Evolutionary conservation across 768 basidiomycete species (phyloP).

Genomic region (Thelephora ganbajun): DNA sequence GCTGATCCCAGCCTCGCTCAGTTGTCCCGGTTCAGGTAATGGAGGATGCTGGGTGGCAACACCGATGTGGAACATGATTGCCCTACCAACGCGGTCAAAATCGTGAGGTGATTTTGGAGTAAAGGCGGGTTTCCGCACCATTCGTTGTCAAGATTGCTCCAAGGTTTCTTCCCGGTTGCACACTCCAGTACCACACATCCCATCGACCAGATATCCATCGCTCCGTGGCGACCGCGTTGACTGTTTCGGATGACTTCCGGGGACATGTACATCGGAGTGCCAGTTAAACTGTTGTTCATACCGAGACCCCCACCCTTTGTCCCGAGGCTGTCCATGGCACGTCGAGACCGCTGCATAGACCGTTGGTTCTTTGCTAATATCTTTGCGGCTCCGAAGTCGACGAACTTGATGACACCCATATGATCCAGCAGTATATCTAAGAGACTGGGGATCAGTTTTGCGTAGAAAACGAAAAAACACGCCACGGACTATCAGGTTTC

Average conservation of each 20-base stretch:
- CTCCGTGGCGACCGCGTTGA: slow-evolving; percentile 73
- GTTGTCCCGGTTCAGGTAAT: slow-evolving; percentile 80
- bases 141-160: slow-evolving; percentile 98
- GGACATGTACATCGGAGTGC: slow-evolving; percentile 99
- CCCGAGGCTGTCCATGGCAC: slow-evolving; percentile 27
- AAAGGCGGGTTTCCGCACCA: slow-evolving; percentile 37
- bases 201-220: slow-evolving; percentile 97
- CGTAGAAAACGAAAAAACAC: slow-evolving; percentile 1
- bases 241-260: slow-evolving; percentile 97
- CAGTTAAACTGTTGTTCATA: slow-evolving; percentile 79
- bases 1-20: slow-evolving; percentile 79
- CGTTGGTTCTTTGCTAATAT: slow-evolving; percentile 84
- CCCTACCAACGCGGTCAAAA: slow-evolving; percentile 37
- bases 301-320: slow-evolving; percentile 24
- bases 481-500: slow-evolving; percentile 87
- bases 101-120: neutral
- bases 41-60: slow-evolving; percentile 95
- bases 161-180: slow-evolving; percentile 92
- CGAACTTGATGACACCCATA: slow-evolving; percentile 86
- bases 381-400: slow-evolving; percentile 96
- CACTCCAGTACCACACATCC: slow-evolving; percentile 97
- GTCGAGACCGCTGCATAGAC: slow-evolving; percentile 61
- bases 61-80: slow-evolving; percentile 99
- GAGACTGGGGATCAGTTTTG: neutral
- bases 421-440: slow-evolving; percentile 91